phyloP scores from a whole-genome alignment of 1,284 basidiomycete genomes.

The Melampsora americana region DNA sequence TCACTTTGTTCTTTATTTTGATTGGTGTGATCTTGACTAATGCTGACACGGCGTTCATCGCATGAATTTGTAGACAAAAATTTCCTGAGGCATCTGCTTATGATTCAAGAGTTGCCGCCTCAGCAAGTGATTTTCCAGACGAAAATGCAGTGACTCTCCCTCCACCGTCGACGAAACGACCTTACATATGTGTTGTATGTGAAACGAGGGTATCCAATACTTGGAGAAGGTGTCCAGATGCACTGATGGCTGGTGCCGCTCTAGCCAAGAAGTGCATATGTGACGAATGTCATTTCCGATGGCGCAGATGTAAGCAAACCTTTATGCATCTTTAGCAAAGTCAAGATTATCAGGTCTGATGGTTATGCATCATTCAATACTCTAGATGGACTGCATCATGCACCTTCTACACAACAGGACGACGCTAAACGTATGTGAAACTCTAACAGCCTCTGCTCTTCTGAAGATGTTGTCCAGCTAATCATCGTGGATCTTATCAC shows the following conservation, averaged over 20 bases:
- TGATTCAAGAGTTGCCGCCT: slow-evolving; percentile 20
- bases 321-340: neutral
- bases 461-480: neutral
- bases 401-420: slow-evolving; percentile 40
- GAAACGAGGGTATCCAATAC: slow-evolving; percentile 19
- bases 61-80: slow-evolving; percentile 12
- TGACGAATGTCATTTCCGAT: slow-evolving; percentile 42
- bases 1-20: neutral
- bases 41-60: neutral
- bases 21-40: no score
- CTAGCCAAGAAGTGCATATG: slow-evolving; percentile 34
- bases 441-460: neutral
- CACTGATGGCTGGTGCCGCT: slow-evolving; percentile 38
- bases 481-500: neutral
- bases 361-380: neutral
- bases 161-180: slow-evolving; percentile 29
- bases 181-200: slow-evolving; percentile 41
- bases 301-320: slow-evolving; percentile 35
- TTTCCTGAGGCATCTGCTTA: slow-evolving; percentile 29
- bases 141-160: slow-evolving; percentile 31
- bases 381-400: slow-evolving; percentile 40
- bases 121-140: slow-evolving; percentile 30
- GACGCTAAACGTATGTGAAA: slow-evolving; percentile 20
- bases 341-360: neutral
- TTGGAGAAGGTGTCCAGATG: slow-evolving; percentile 43